Base-by-base conservation (phyloP, 441 rosid genomes). In the Gossypium schwendimanii region DNA sequence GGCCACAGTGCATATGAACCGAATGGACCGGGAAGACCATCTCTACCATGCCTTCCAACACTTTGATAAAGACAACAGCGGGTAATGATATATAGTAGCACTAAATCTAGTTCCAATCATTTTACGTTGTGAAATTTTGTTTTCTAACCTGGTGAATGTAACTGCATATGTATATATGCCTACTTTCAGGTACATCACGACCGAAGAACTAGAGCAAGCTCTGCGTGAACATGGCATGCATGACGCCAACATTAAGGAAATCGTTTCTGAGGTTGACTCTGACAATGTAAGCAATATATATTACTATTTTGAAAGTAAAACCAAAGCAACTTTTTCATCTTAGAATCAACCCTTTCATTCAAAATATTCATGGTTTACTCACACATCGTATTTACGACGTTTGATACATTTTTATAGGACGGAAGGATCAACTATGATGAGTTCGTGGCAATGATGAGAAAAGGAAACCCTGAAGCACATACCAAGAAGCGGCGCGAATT, bases 41-140 rank as follows among this genome's bases (percentile, higher is more conserved):
- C 84, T 94, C 6, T 91, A 79, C 75, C 87, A 89, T 67, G 98
- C 98, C 7, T 94, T 94, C 83, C 96, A 94, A 78, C 89, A 88
- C 76, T 94, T 94, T 20, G 98, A 94, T 83, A 91, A 88, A 80
- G 99, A 95, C 80, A 89, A 87, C 52, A 95, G 98, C 86, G 98
- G 99, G 96, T 94, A 84, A 67, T 1, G 33, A 12, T 11, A 45
- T 45, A 11, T 12, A 3, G 12, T 10, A 50, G 55, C 55, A 50
- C 57, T 6, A 52, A 15, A 17, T 53, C 58, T 53, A 53, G 58
- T 53, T 53, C 8, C 47, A 49, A 49, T 49, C 18, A 4, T 12
- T 49, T 49, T 52, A 7, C 31, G 24, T 28, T 49, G 1, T 50
- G 18, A 28, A 3, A 2, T 23, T 26, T 50, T 24, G 9, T 45